Evolutionary conservation across 345 rosid genomes (phyloP).

Genomic region (Adansonia digitata): DNA sequence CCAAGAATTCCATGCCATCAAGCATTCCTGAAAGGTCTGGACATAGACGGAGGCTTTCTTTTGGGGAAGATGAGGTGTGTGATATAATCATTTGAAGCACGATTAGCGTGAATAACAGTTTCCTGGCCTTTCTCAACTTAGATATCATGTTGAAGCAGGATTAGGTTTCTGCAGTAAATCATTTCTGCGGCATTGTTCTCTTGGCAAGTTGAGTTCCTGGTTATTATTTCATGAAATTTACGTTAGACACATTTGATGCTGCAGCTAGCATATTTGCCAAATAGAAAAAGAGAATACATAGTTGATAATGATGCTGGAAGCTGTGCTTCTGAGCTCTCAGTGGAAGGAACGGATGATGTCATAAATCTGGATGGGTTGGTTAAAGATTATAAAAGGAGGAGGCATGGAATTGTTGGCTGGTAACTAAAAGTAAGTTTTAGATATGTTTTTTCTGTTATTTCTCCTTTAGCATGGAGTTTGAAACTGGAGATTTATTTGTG

Average conservation of each 20-base stretch:
- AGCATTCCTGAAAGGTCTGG: conserved; percentile 45
- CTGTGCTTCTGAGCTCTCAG: conserved; percentile 50
- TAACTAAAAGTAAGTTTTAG: conserved; percentile 56
- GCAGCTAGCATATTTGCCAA: conserved; percentile 78
- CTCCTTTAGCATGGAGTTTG: neutral
- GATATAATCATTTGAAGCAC: conserved; percentile 3
- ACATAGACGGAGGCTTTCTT: conserved; percentile 63
- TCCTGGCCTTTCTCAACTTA: conserved; percentile 1
- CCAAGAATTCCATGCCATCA: conserved; percentile 56
- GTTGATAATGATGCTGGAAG: conserved; percentile 59
- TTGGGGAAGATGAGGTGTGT: conserved; percentile 72
- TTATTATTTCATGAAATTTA: conserved; percentile 12
- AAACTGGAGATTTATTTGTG: conserved; percentile 1
- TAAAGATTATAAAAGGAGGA: conserved; percentile 59
- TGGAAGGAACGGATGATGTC: conserved; percentile 49
- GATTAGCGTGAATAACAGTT: neutral
- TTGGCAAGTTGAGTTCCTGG: conserved; percentile 7
- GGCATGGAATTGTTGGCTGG: conserved; percentile 92
- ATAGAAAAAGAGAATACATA: conserved; percentile 58
- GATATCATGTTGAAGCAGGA: neutral
- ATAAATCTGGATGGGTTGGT: conserved; percentile 59
- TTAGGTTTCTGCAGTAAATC: neutral
- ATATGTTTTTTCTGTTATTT: neutral
- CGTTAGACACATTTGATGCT: conserved; percentile 17
- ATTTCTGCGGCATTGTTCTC: conserved; percentile 8